Conservation (phyloP, 2,329 filamentous ascomycete species). For the Botrytis medusae region DNA sequence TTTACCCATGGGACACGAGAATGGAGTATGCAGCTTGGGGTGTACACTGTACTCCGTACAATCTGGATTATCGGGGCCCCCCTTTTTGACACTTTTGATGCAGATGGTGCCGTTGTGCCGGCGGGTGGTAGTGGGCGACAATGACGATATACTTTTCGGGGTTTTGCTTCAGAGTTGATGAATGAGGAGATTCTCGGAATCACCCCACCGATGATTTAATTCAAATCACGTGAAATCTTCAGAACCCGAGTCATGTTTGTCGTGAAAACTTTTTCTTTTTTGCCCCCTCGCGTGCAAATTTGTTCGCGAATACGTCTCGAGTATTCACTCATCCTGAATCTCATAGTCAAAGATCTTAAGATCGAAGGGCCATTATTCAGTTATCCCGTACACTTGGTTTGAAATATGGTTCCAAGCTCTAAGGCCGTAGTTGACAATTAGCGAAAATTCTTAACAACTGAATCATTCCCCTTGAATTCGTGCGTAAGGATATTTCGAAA, state of each 20-base stretch:
- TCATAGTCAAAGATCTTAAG: neutral
- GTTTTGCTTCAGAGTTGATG: neutral
- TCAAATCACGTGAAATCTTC: neutral
- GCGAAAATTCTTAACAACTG: neutral
- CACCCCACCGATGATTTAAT: neutral
- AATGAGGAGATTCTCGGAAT: constrained; percentile 2
- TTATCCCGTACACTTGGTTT: neutral
- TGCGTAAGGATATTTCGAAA: neutral
- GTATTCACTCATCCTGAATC: neutral
- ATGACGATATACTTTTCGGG: neutral
- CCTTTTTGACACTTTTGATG: neutral
- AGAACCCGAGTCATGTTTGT: constrained; percentile 1
- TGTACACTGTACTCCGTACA: neutral
- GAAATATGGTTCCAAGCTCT: neutral
- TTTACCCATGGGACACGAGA: constrained; percentile 7
- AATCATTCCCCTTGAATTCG: neutral
- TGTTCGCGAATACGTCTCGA: neutral
- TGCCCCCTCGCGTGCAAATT: neutral
- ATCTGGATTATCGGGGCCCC: neutral
- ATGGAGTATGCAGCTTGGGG: constrained; percentile 12
- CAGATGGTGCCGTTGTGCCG: neutral
- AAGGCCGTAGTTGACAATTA: neutral
- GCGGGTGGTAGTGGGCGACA: neutral
- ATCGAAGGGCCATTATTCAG: neutral
- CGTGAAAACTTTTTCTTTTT: neutral